A percentile compares a stretch with the other conserved stretches of the same genome.
These are phyloP conservation scores for Lophiostoma macrostomum DNA, from an alignment of 495 filamentous ascomycete genomes.

Conservation along the genomic window DNA sequence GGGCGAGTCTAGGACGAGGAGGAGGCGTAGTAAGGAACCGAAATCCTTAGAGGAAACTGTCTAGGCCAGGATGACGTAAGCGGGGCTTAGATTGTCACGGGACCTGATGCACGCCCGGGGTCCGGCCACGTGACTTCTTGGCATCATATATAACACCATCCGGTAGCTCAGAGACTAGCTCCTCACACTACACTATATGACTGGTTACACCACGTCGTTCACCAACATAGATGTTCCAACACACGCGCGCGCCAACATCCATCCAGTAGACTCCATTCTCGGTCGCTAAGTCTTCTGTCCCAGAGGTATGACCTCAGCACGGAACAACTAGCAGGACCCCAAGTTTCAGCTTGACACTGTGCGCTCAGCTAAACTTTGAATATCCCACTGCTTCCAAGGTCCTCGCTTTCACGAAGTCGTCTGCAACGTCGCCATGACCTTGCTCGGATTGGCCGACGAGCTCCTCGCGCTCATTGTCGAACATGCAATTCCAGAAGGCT, in stretches of 20 bases:
- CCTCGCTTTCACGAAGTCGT: slow-evolving; percentile 18
- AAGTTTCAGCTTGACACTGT: slow-evolving; percentile 22
- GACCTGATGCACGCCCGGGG: too few relatives aligned
- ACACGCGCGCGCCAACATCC: slow-evolving; percentile 12
- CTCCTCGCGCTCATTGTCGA: slow-evolving; percentile 19
- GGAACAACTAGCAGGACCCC: slow-evolving; percentile 10
- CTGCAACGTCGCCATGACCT: slow-evolving; percentile 21
- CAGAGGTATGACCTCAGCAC: slow-evolving; percentile 2
- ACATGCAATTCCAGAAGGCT: slow-evolving; percentile 24
- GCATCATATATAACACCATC: too few relatives aligned
- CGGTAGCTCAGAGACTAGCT: too few relatives aligned
- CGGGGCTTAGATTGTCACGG: too few relatives aligned
- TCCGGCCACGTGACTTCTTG: too few relatives aligned
- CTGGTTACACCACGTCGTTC: background rate
- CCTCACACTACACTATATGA: background rate
- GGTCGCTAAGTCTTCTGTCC: slow-evolving; percentile 13
- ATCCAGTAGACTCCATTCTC: slow-evolving; percentile 12
- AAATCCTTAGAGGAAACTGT: too few relatives aligned
- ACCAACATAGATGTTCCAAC: slow-evolving; percentile 2
- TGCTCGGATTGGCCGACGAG: slow-evolving; percentile 19
- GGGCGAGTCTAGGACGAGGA: background rate
- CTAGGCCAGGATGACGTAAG: too few relatives aligned
- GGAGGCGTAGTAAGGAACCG: background rate
- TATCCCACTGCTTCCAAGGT: slow-evolving; percentile 18
- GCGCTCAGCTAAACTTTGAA: slow-evolving; percentile 13